Conservation (phyloP, 2,329 filamentous ascomycete species). For the Alternaria gansuensis region DNA sequence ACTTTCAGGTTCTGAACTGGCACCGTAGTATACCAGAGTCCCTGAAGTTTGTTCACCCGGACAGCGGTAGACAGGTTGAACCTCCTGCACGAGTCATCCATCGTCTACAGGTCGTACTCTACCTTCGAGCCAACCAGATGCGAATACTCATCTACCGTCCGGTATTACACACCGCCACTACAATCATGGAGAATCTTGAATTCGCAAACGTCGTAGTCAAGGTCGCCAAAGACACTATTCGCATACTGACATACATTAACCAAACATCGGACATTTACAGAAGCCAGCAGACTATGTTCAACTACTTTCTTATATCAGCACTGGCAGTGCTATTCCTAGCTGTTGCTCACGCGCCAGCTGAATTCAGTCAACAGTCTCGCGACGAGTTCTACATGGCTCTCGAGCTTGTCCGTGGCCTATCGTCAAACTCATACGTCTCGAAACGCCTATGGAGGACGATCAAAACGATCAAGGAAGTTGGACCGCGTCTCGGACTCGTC, state of each 20-base stretch:
- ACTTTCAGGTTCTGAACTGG: slow-evolving; percentile 87
- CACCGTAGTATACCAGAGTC: slow-evolving; percentile 75
- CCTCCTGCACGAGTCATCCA: slow-evolving; percentile 71
- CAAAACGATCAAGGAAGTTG: slow-evolving; percentile 74
- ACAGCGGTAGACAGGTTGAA: slow-evolving; percentile 53
- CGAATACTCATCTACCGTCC: slow-evolving; percentile 89
- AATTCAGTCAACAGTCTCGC: slow-evolving; percentile 73
- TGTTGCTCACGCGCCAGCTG: slow-evolving; percentile 75
- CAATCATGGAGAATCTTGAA: slow-evolving; percentile 77
- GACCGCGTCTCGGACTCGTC: slow-evolving; percentile 71
- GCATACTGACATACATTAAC: slow-evolving; percentile 74
- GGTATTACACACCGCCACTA: slow-evolving; percentile 82
- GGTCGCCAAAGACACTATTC: slow-evolving; percentile 79
- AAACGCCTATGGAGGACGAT: slow-evolving; percentile 78
- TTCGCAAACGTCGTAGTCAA: slow-evolving; percentile 79
- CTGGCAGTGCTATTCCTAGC: slow-evolving; percentile 80
- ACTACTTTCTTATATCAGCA: slow-evolving; percentile 79
- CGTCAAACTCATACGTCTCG: slow-evolving; percentile 74
- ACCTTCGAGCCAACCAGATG: slow-evolving; percentile 88
- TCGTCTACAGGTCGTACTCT: slow-evolving; percentile 82
- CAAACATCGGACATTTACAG: slow-evolving; percentile 76
- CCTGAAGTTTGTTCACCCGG: slow-evolving; percentile 68
- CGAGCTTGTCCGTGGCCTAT: slow-evolving; percentile 76
- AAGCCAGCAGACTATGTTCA: slow-evolving; percentile 77
- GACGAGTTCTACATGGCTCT: slow-evolving; percentile 83